These are phyloP conservation scores for Conticribra weissflogii DNA, from an alignment of 108 stramenopile species.

Conservation along the genomic window DNA sequence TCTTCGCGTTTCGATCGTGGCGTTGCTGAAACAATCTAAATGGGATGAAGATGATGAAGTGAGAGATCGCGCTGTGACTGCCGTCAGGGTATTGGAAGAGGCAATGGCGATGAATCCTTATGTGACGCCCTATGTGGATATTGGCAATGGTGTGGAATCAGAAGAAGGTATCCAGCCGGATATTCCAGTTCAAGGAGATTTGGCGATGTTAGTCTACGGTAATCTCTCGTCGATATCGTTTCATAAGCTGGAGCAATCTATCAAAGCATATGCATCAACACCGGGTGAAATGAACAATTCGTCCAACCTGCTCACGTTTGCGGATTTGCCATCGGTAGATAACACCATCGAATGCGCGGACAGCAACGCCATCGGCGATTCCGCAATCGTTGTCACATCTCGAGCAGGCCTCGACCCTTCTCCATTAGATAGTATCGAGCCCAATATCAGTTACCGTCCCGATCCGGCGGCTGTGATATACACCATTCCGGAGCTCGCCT, in stretches of 20 bases:
- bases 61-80: constrained; percentile 87
- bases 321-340: constrained; percentile 80
- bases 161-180: constrained; percentile 59
- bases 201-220: constrained; percentile 68
- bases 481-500: constrained; percentile 87
- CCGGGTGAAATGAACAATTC: constrained; percentile 58
- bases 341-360: constrained; percentile 56
- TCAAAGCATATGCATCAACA: constrained; percentile 74
- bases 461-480: constrained; percentile 84
- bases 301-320: constrained; percentile 68
- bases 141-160: constrained; percentile 25
- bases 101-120: constrained; percentile 69
- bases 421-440: constrained; percentile 8
- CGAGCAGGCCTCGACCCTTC: background rate
- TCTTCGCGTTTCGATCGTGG: constrained; percentile 79
- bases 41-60: constrained; percentile 96
- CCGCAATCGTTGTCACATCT: constrained; percentile 4
- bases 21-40: constrained; percentile 79
- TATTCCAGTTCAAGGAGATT: constrained; percentile 56
- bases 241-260: constrained; percentile 76
- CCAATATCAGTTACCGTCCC: constrained; percentile 54
- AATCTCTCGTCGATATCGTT: constrained; percentile 88
- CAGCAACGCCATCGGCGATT: background rate
- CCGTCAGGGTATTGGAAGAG: constrained; percentile 71
- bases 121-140: constrained; percentile 61